Conservation (phyloP, 2,329 filamentous ascomycete genomes). For the Chaetomiaceae sp. region DNA sequence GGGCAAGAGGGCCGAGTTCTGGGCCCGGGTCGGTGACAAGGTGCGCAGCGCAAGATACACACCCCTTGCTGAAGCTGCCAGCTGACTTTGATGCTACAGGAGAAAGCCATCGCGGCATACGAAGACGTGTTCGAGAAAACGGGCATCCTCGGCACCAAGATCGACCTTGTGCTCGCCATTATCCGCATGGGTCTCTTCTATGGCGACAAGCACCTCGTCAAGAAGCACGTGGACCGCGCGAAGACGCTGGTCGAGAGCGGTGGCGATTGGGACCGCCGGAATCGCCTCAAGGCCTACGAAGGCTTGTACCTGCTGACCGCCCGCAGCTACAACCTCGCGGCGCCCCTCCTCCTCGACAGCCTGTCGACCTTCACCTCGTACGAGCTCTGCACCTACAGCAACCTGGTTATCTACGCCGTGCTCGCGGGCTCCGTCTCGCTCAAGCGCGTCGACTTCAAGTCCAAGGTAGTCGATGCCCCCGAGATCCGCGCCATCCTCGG, state of each 20-base stretch:
- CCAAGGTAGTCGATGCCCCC: conserved; percentile 95
- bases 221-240: conserved; percentile 89
- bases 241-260: conserved; percentile 87
- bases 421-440: conserved; percentile 90
- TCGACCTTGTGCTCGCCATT: conserved; percentile 93
- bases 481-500: conserved; percentile 98
- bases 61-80: not conserved
- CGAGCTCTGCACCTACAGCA: conserved; percentile 95
- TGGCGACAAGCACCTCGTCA: conserved; percentile 84
- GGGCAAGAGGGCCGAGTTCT: conserved; percentile 94
- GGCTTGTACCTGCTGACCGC: conserved; percentile 89
- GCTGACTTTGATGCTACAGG: conserved; percentile 47
- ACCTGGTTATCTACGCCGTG: conserved; percentile 90
- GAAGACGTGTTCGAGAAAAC: conserved; percentile 96
- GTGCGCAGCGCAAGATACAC: conserved; percentile 40
- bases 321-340: conserved; percentile 83
- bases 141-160: conserved; percentile 93
- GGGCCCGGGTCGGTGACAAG: conserved; percentile 94
- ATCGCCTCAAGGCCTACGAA: conserved; percentile 97
- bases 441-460: conserved; percentile 97
- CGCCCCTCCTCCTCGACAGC: conserved; percentile 90
- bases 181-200: conserved; percentile 96
- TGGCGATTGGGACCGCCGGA: conserved; percentile 97
- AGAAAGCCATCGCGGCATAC: conserved; percentile 88
- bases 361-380: conserved; percentile 98